Conservation (phyloP, 2,329 filamentous ascomycete species). For the Aspergillus neotritici region DNA sequence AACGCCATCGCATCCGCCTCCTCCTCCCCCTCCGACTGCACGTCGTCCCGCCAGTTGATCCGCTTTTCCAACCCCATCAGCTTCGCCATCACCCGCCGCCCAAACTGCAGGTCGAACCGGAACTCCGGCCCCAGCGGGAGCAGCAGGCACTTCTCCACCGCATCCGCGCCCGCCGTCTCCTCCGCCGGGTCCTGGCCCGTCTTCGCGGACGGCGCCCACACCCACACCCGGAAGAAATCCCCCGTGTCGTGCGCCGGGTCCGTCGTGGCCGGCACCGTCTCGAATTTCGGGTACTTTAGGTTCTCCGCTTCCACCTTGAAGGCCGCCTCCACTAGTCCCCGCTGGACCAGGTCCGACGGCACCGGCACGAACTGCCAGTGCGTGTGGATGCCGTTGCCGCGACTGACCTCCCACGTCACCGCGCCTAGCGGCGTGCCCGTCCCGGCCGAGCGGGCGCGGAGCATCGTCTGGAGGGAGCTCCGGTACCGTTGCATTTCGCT, state of each 20-base stretch:
- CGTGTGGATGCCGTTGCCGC: conserved; percentile 71
- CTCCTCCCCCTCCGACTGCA: conserved; percentile 72
- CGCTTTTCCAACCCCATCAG: conserved; percentile 72
- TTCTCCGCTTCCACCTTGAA: conserved; percentile 89
- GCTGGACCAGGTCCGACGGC: conserved; percentile 59
- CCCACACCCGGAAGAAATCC: conserved; percentile 76
- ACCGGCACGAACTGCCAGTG: conserved; percentile 93
- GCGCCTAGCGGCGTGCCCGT: conserved; percentile 56
- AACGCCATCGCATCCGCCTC: conserved; percentile 70
- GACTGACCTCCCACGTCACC: conserved; percentile 89
- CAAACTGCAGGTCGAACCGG: conserved; percentile 87
- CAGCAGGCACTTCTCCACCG: conserved; percentile 59
- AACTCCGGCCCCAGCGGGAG: conserved; percentile 66
- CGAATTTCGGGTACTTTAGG: conserved; percentile 52
- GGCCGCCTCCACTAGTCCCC: conserved; percentile 75
- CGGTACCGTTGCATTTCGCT: conserved; percentile 81
- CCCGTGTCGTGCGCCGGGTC: conserved; percentile 41
- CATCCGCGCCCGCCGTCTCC: too few relatives aligned
- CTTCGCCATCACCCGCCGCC: conserved; percentile 80
- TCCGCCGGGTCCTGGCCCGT: background rate
- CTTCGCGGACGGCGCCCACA: conserved; percentile 56
- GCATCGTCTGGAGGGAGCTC: conserved; percentile 70
- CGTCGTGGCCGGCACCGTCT: conserved; percentile 28
- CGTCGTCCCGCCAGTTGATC: conserved; percentile 79
- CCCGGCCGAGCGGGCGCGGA: conserved; percentile 44